Evolutionary conservation across 2,329 filamentous ascomycete species (phyloP).

Genomic region (Stagonosporopsis chrysanthemi): DNA sequence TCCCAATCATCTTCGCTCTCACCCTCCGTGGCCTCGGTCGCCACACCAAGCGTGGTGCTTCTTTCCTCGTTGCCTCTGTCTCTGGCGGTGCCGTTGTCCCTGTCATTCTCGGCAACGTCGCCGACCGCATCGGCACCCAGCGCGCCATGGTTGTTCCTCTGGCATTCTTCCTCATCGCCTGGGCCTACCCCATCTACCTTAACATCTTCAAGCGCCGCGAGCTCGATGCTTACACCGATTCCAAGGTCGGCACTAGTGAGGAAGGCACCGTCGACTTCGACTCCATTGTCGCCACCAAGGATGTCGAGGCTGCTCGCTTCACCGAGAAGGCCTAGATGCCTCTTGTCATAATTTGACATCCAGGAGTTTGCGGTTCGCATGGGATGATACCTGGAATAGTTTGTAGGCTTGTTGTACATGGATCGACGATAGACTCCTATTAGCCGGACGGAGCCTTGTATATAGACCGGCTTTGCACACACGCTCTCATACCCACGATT

Average conservation of each 20-base stretch:
- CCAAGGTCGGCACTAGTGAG: conserved; percentile 36
- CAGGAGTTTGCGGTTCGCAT: conserved; percentile 6
- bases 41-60: conserved; percentile 51
- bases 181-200: conserved; percentile 48
- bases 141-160: conserved; percentile 49
- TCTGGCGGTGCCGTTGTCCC: conserved; percentile 48
- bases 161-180: conserved; percentile 44
- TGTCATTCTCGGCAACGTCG: conserved; percentile 47
- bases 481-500: conserved; percentile 20
- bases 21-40: conserved; percentile 48
- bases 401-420: conserved; percentile 11
- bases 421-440: not conserved
- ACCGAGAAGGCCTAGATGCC: conserved; percentile 21
- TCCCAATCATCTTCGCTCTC: conserved; percentile 51
- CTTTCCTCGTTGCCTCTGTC: conserved; percentile 48
- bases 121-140: conserved; percentile 42
- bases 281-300: conserved; percentile 36
- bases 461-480: conserved; percentile 22
- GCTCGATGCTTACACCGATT: conserved; percentile 47
- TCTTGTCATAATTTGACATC: not conserved
- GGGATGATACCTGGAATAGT: conserved; percentile 15
- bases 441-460: conserved; percentile 16
- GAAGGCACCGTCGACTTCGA: conserved; percentile 36
- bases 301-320: conserved; percentile 31
- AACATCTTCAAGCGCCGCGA: conserved; percentile 46